Evolutionary conservation across 2,329 filamentous ascomycete species (phyloP), one percentile per base, ranked within the genome.

Genomic region (Fusarium pseudograminearum): DNA sequence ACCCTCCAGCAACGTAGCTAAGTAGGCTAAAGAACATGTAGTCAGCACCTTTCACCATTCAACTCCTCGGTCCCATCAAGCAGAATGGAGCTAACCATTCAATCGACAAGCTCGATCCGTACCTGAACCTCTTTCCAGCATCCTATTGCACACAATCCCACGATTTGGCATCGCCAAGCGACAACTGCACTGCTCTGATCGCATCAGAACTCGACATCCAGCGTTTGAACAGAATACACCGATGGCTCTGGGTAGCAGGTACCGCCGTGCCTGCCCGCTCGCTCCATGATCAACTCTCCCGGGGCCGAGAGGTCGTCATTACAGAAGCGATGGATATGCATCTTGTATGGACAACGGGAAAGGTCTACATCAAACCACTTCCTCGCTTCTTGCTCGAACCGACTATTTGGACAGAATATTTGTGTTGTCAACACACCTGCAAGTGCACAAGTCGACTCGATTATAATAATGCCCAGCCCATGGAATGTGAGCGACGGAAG

Each of bases 231-330:
- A 22, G 28, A 18, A 51, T 40, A 7, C 48, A 51, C 1, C 34
- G 48, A 12, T 51, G 48, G 34, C 48, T 51, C 15, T 53, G 36
- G 50, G 8, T 10, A 2, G 51, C 40, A 24, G 51, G 51, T 12
- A 42, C 8, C 2, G 20, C 20, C 2, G 8, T 54, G 12, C 51
- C 51, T 7, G n/a, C 40, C 20, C 40, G 40, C 11, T 36, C 51
- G 10, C 30, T 54, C 0, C 22, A 45, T 11, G 16, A 26, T 1
- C 51, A 45, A 9, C 4, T 36, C 5, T 26, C 16, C 11, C 28
- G 2, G 20, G 22, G 28, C 4, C 40, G 51, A n/a, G 20, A 45
- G 6, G 22, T 45, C 1, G 16, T 44, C 12, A 22, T 42, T 15
- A 42, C 20, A 1, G 51, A 54, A 7, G 20, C 22, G 3, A 55